These are phyloP conservation scores for Blastobotrys indianensis DNA, from an alignment of 1,139 yeast genomes.

Conservation along the genomic window DNA sequence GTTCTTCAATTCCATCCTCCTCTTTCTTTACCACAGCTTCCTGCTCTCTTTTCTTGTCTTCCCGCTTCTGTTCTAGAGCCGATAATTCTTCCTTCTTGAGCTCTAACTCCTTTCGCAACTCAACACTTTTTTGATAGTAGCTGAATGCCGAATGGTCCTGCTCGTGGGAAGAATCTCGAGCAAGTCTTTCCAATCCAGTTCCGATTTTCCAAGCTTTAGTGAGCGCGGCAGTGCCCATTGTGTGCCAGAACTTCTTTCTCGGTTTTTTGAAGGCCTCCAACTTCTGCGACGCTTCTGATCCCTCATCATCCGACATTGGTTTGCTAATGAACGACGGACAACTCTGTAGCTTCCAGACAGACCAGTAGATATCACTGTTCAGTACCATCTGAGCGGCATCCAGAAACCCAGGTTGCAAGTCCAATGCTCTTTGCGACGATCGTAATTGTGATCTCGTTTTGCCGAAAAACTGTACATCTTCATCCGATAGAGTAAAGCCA, in stretches of 20 bases:
- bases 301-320: slow-evolving; percentile 14
- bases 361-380: slow-evolving; percentile 32
- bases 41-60: background rate
- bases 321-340: slow-evolving; percentile 32
- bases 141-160: no score
- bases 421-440: slow-evolving; percentile 14
- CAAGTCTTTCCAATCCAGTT: slow-evolving; percentile 26
- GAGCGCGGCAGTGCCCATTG: slow-evolving; percentile 36
- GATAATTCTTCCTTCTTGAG: slow-evolving; percentile 9
- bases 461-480: slow-evolving; percentile 21
- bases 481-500: slow-evolving; percentile 19
- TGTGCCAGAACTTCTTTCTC: slow-evolving; percentile 27
- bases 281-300: slow-evolving; percentile 14
- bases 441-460: slow-evolving; percentile 12
- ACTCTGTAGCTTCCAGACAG: slow-evolving; percentile 32
- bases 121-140: no score
- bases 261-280: slow-evolving; percentile 20
- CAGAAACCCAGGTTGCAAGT: slow-evolving; percentile 20
- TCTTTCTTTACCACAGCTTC: slow-evolving; percentile 5
- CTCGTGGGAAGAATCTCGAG: no score
- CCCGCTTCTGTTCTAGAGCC: background rate
- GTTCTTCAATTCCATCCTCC: slow-evolving; percentile 5
- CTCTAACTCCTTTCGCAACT: slow-evolving; percentile 7
- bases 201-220: slow-evolving; percentile 30
- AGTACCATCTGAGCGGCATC: slow-evolving; percentile 24